Percentiles rank a stretch among this genome's conserved stretches.
Evolutionary conservation across 2,329 filamentous ascomycete genomes (phyloP).

Genomic region (Apiospora arundinis): DNA sequence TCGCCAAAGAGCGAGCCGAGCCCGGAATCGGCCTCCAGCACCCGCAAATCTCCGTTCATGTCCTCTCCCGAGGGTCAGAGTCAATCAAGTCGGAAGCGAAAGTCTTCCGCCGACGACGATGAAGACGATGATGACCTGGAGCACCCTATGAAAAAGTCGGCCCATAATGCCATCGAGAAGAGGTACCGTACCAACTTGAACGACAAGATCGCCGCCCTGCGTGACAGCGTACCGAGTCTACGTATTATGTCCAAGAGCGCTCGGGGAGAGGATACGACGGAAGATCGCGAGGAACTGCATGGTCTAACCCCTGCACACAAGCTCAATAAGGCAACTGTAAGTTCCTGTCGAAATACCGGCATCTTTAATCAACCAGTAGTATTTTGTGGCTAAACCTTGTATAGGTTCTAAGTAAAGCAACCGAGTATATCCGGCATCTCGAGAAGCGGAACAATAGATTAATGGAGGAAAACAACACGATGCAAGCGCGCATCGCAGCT

Average conservation of each 20-base stretch:
- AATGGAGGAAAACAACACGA: conserved; percentile 77
- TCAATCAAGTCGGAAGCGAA: conserved; percentile 68
- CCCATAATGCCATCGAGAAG: conserved; percentile 99
- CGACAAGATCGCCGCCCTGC: conserved; percentile 91
- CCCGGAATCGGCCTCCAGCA: conserved; percentile 61
- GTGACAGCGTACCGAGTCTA: conserved; percentile 90
- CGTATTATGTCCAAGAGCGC: conserved; percentile 81
- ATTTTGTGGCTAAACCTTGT: conserved; percentile 30
- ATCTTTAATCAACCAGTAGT: background rate
- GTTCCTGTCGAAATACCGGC: conserved; percentile 25
- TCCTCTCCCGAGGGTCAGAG: conserved; percentile 66
- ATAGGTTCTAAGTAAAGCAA: conserved; percentile 86
- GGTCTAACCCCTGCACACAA: conserved; percentile 89
- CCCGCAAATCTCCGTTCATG: conserved; percentile 51
- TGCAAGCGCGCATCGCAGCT: conserved; percentile 79
- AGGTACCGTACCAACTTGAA: conserved; percentile 95
- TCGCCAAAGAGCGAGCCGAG: conserved; percentile 63
- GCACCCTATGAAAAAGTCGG: conserved; percentile 81
- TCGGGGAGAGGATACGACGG: conserved; percentile 70
- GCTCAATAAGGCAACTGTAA: conserved; percentile 92
- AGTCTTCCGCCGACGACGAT: conserved; percentile 65
- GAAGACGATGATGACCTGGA: conserved; percentile 67
- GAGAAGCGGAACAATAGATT: conserved; percentile 89
- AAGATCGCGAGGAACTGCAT: conserved; percentile 80
- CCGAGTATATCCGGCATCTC: conserved; percentile 92